A percentile compares a stretch with the other conserved stretches of the same genome.
Conservation (phyloP, 176 grass and related monocot genomes). For the Phoenix dactylifera region DNA sequence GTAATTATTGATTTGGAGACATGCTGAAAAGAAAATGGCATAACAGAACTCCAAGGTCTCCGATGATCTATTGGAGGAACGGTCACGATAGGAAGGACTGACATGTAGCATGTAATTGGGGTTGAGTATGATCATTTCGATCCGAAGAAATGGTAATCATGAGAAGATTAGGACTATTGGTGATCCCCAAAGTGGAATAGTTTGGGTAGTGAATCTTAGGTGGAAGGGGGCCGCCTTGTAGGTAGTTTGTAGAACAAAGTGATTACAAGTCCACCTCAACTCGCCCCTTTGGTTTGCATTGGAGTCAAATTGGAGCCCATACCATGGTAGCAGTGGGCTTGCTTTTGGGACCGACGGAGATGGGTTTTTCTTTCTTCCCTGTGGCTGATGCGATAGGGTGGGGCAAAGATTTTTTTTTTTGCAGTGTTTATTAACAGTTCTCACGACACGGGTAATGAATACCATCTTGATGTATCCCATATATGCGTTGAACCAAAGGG, state of each 20-base stretch:
- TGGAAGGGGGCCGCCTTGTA: slow-evolving; percentile 2
- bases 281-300: neutral
- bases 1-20: too few species aligned
- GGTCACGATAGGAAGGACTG: too few species aligned
- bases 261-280: neutral
- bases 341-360: slow-evolving; percentile 1
- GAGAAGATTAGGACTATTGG: too few species aligned
- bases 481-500: too few species aligned
- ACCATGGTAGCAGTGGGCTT: slow-evolving; percentile 4
- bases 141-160: too few species aligned
- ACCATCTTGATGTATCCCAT: neutral
- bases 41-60: too few species aligned
- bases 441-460: neutral
- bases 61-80: too few species aligned
- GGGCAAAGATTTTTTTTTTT: neutral
- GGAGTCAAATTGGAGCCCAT: neutral
- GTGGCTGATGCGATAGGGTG: neutral
- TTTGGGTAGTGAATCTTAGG: slow-evolving; percentile 4
- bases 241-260: slow-evolving; percentile 12
- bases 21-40: too few species aligned
- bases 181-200: neutral
- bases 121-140: too few species aligned
- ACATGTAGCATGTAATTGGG: too few species aligned
- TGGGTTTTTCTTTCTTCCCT: neutral
- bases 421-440: neutral